Evolutionary conservation across 2,329 filamentous ascomycete genomes (phyloP), one percentile per base, ranked within the genome.

Genomic region (Colletotrichum paranaense): DNA sequence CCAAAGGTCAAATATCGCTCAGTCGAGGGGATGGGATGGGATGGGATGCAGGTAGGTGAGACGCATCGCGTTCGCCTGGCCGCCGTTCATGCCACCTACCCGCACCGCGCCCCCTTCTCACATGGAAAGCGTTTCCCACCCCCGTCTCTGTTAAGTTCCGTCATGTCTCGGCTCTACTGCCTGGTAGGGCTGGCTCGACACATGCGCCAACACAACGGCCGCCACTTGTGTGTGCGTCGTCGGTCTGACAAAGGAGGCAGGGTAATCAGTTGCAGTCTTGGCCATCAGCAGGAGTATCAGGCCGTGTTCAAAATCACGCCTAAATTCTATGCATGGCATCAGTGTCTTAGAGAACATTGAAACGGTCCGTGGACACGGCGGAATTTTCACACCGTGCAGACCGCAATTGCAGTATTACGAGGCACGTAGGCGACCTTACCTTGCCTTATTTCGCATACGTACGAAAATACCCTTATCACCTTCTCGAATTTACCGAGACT

Each of bases 171-270:
- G 62, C 16, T 57, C 24, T 24, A 12, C 35, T 71, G 62, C 68
- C 68, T 67, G 56, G 68, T 71, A 71, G 68, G 62, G 68, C 68
- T 71, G 68, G 30, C 22, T 56, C 30, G 30, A 66, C 38, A 55
- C 62, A 69, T 53, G 8, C 57, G 26, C 55, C 62, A n/a, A 35
- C 16, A 57, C 42, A 55, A 53, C 19, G 60, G 59, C 30, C 57
- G n/a, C 30, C 5, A 38, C 22, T 19, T 22, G 19, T 35, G 19
- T 14, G 16, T 35, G 49, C 49, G 49, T 32, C 59, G 60, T 53
- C 19, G 65, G 42, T 32, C 30, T 52, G 22, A 46, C 52, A 19
- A 16, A 56, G 16, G 52, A 56, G 24, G 52, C 49, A 65, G 14
- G 42, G 49, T 38, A 30, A 42, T 42, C 38, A 19, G 9, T 63